A percentile compares a stretch with the other conserved stretches of the same genome.
phyloP scores from a whole-genome alignment of 2,329 filamentous ascomycete genomes.

The Trichoderma sp. region DNA sequence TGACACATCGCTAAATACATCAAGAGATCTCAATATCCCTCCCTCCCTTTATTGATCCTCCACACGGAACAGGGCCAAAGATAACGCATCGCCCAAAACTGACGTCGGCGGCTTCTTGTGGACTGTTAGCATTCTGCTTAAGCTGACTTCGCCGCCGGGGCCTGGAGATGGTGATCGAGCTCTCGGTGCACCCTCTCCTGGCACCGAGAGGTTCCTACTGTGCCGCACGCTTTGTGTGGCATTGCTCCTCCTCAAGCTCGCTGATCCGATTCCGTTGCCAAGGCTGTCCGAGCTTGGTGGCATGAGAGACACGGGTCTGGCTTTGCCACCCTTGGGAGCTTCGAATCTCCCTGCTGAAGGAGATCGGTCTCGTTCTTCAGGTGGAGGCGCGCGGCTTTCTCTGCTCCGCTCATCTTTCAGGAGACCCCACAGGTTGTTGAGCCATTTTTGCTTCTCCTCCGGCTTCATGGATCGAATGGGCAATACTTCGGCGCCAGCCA shows the following conservation, averaged over 20 bases:
- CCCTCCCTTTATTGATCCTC: conserved; percentile 4
- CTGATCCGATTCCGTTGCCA: background rate
- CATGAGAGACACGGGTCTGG: conserved; percentile 32
- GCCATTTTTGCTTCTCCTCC: conserved; percentile 36
- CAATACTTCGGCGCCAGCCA: conserved; percentile 35
- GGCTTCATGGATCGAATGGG: conserved; percentile 36
- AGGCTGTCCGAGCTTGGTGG: background rate
- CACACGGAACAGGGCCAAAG: conserved; percentile 24
- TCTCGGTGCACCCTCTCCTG: background rate
- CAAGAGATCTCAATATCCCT: background rate
- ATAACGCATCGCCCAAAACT: conserved; percentile 23
- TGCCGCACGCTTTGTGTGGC: conserved; percentile 21
- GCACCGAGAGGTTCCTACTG: conserved; percentile 19
- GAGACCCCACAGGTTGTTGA: conserved; percentile 31
- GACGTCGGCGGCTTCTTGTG: conserved; percentile 22
- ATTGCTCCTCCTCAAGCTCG: conserved; percentile 18
- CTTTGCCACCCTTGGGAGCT: conserved; percentile 20
- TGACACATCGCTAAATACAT: background rate
- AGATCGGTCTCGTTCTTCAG: conserved; percentile 9
- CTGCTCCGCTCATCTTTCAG: conserved; percentile 26
- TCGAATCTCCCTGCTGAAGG: conserved; percentile 23
- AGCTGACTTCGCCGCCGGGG: conserved; percentile 18
- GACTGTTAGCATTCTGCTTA: conserved; percentile 21
- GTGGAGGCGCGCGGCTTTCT: conserved; percentile 10
- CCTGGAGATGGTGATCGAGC: conserved; percentile 14